Evolutionary conservation across 2,329 filamentous ascomycete species (phyloP).

Genomic region (Moelleriella libera): DNA sequence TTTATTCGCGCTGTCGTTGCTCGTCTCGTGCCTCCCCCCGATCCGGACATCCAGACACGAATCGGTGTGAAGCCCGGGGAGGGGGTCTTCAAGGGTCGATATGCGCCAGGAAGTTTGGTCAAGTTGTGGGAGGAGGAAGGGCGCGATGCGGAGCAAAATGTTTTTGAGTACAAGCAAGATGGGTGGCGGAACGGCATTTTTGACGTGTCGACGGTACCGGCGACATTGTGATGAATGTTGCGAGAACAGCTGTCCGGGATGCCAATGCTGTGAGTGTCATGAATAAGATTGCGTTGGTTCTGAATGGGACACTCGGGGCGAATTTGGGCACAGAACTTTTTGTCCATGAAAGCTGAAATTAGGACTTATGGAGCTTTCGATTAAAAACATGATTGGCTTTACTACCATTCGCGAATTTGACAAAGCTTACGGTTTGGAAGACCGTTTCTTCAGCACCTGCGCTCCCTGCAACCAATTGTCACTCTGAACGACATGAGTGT

Average conservation of each 20-base stretch:
- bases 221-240: not conserved
- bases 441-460: too few relatives aligned
- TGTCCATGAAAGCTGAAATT: too few relatives aligned
- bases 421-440: too few relatives aligned
- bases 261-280: too few relatives aligned
- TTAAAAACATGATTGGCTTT: too few relatives aligned
- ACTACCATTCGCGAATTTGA: too few relatives aligned
- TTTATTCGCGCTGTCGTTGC: slow-evolving; percentile 76
- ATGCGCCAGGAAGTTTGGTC: slow-evolving; percentile 78
- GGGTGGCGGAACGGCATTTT: slow-evolving; percentile 87
- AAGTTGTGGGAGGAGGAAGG: slow-evolving; percentile 83
- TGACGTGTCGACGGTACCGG: slow-evolving; percentile 27
- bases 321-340: too few relatives aligned
- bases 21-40: slow-evolving; percentile 53
- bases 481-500: too few relatives aligned
- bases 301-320: too few relatives aligned
- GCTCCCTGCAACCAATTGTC: too few relatives aligned
- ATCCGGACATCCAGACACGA: slow-evolving; percentile 63
- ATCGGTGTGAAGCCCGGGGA: slow-evolving; percentile 49
- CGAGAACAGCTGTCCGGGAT: not conserved
- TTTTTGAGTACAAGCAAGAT: slow-evolving; percentile 56
- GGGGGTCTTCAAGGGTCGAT: slow-evolving; percentile 66
- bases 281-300: too few relatives aligned
- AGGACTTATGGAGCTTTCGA: too few relatives aligned
- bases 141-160: slow-evolving; percentile 50